Evolutionary conservation across 2,329 filamentous ascomycete genomes (phyloP).

Genomic region (Ceratocystis diversiconidia): DNA sequence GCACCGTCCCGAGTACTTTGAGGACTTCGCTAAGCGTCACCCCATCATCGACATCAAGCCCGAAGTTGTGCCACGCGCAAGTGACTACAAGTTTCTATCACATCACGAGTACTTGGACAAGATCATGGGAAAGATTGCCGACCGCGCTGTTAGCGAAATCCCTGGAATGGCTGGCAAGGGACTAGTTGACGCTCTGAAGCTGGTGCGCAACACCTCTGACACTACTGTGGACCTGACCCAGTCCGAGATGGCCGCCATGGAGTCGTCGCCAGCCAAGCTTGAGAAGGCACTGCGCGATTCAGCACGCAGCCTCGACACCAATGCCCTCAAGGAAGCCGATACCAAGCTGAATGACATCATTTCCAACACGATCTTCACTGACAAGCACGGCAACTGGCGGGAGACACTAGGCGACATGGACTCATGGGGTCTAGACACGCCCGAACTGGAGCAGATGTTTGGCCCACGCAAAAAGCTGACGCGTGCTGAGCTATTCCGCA

Average conservation of each 20-base stretch:
- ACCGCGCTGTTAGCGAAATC: slow-evolving; percentile 41
- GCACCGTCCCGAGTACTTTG: slow-evolving; percentile 60
- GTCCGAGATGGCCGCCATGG: slow-evolving; percentile 36
- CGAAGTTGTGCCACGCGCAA: slow-evolving; percentile 34
- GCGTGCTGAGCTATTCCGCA: slow-evolving; percentile 16
- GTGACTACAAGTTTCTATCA: slow-evolving; percentile 43
- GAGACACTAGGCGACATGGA: slow-evolving; percentile 25
- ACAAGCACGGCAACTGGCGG: slow-evolving; percentile 25
- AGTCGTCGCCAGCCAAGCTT: slow-evolving; percentile 32
- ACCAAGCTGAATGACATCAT: slow-evolving; percentile 16
- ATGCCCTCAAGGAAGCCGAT: slow-evolving; percentile 16
- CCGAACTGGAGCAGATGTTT: slow-evolving; percentile 18
- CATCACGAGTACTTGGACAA: slow-evolving; percentile 39
- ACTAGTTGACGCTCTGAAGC: slow-evolving; percentile 30
- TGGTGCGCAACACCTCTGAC: slow-evolving; percentile 30
- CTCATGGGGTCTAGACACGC: slow-evolving; percentile 21
- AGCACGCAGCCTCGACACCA: slow-evolving; percentile 8
- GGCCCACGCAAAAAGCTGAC: slow-evolving; percentile 17
- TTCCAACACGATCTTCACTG: slow-evolving; percentile 17
- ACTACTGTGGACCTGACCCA: slow-evolving; percentile 37
- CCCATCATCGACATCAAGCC: slow-evolving; percentile 62
- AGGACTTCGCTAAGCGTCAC: slow-evolving; percentile 66
- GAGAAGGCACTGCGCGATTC: slow-evolving; percentile 12
- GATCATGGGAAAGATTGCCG: slow-evolving; percentile 25
- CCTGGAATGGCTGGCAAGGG: slow-evolving; percentile 30